phyloP scores from a whole-genome alignment of 1,139 yeast species.

The Nakaseomyces delphensis region DNA sequence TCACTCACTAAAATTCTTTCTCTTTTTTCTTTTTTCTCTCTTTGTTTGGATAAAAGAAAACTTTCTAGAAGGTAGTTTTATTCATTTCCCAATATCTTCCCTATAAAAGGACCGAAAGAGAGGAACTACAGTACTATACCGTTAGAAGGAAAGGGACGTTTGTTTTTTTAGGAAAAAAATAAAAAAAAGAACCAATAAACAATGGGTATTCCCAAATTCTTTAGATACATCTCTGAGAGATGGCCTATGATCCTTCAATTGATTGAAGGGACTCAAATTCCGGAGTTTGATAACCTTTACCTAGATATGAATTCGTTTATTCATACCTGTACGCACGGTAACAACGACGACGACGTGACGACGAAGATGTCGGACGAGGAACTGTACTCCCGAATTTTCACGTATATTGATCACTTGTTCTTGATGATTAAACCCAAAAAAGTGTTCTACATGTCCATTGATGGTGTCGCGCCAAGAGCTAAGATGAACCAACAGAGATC shows the following conservation, averaged over 20 bases:
- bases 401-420: slow-evolving; percentile 89
- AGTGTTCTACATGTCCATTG: slow-evolving; percentile 93
- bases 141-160: too few species aligned
- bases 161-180: background rate
- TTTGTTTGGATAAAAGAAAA: too few species aligned
- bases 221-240: slow-evolving; percentile 94
- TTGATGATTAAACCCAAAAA: slow-evolving; percentile 78
- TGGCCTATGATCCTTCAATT: slow-evolving; percentile 94
- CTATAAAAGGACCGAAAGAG: too few species aligned
- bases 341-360: slow-evolving; percentile 53
- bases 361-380: slow-evolving; percentile 75
- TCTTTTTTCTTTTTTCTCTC: too few species aligned
- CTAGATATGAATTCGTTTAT: slow-evolving; percentile 96
- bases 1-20: too few species aligned
- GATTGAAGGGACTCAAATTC: slow-evolving; percentile 75
- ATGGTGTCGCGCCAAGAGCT: slow-evolving; percentile 99
- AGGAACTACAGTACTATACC: too few species aligned
- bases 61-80: too few species aligned
- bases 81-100: background rate
- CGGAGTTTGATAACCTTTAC: slow-evolving; percentile 90
- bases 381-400: slow-evolving; percentile 86
- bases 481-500: slow-evolving; percentile 99
- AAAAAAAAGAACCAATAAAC: background rate
- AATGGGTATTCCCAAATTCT: slow-evolving; percentile 91
- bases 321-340: slow-evolving; percentile 85